Base-by-base conservation (phyloP, 2,329 filamentous ascomycete genomes). In the Penicillium sp. region DNA sequence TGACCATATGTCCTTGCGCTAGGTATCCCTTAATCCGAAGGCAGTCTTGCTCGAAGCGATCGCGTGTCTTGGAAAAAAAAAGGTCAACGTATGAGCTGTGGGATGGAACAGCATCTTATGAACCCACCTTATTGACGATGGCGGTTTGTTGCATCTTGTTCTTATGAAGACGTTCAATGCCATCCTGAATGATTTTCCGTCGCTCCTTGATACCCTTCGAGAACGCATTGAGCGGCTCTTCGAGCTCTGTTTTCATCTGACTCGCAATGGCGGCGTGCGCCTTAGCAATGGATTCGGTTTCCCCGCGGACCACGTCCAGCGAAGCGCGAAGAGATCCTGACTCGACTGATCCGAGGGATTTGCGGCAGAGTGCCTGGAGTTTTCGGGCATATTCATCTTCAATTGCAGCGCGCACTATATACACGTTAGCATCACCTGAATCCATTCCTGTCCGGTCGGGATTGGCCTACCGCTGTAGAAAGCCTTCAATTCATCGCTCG, bases 1-100 rank as follows among this genome's bases (percentile, higher is more conserved):
- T 99, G 59, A 99, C 95, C 95, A 99, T 99, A 75, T 99, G 96
- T 10, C 95, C 95, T 77, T 99, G 95, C 4, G 96, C 95, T 4
- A 99, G 86, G 73, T 99, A 99, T 41, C 95, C 95, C 78, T 99
- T 99, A 76, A 99, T 98, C 75, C 96, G 95, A 47, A 99, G 83
- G 73, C 94, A 98, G 69, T 99, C 96, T 76, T 99, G 94, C 78
- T 99, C 95, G 74, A 96, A 99, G 52, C 90, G 89, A 78, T 99
- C 95, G 66, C 95, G 86, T 15, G 93, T 90, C 90, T 92, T 6
- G 5, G 34, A 38, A 53, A 31, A 31, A 31, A 2, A 12, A 41
- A 17, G 5, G 50, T 52, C 38, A 47, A 20, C 5, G 14, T 5
- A 25, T 41, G 22, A 25, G 12, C 14, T 15, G 2, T 14, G 14